A percentile compares a stretch with the other conserved stretches of the same genome.
phyloP scores from a whole-genome alignment of 305 asterid species.

The Monarda citriodora region DNA sequence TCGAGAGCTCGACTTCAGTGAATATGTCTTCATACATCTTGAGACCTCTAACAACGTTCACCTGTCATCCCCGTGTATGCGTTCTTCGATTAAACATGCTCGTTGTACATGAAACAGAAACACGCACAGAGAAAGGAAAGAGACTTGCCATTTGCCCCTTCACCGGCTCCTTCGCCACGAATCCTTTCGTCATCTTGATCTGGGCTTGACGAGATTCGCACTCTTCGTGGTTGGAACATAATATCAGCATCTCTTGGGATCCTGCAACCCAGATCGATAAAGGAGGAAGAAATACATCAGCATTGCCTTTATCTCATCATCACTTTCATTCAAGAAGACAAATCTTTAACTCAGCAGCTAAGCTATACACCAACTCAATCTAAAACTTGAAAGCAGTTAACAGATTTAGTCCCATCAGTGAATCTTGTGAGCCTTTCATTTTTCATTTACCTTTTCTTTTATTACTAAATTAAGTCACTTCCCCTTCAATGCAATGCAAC shows the following conservation, averaged over 20 bases:
- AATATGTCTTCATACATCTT: slow-evolving; percentile 83
- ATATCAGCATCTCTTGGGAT: slow-evolving; percentile 63
- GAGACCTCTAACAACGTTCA: slow-evolving; percentile 93
- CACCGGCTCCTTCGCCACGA: slow-evolving; percentile 79
- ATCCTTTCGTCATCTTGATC: slow-evolving; percentile 92
- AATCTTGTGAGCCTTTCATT: background rate
- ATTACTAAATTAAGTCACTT: no score
- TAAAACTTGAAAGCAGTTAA: background rate
- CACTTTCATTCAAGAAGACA: no score
- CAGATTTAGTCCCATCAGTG: background rate
- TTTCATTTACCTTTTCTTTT: no score
- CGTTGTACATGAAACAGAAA: background rate
- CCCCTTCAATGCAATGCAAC: no score
- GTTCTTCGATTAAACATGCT: background rate
- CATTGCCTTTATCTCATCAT: background rate
- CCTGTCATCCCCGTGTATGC: slow-evolving; percentile 38
- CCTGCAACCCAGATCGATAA: slow-evolving; percentile 39
- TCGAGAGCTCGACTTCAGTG: slow-evolving; percentile 78
- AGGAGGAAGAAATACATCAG: slow-evolving; percentile 1
- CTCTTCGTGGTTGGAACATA: slow-evolving; percentile 73
- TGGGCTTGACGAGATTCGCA: slow-evolving; percentile 74
- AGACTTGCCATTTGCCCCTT: slow-evolving; percentile 90
- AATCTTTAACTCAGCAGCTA: no score
- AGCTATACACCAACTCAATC: no score
- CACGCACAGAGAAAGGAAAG: background rate